phyloP scores from a whole-genome alignment of 176 grass and related monocot genomes.

The Typha latifolia region DNA sequence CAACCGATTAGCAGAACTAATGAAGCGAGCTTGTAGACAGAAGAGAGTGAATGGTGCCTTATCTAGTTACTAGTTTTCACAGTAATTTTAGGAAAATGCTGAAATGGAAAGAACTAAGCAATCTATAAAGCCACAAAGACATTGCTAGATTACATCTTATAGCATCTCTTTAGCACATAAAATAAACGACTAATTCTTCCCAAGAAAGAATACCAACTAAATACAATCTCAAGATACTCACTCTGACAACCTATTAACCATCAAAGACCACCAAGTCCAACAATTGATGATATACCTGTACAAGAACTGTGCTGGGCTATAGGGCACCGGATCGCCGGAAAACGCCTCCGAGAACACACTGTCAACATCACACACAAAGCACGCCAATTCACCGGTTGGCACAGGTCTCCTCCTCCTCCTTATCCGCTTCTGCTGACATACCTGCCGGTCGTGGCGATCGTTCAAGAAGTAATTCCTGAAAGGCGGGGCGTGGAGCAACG shows the following conservation, averaged over 20 bases:
- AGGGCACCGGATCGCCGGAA: constrained; percentile 14
- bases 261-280: neutral
- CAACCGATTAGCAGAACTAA: too few species aligned
- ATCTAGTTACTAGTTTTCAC: too few species aligned
- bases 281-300: constrained; percentile 11
- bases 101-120: neutral
- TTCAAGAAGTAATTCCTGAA: constrained; percentile 16
- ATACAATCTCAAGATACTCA: neutral
- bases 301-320: constrained; percentile 22
- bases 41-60: too few species aligned
- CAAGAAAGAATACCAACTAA: too few species aligned
- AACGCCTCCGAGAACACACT: constrained; percentile 14
- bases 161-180: neutral
- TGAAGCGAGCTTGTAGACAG: neutral
- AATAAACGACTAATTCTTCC: neutral
- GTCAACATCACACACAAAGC: constrained; percentile 17
- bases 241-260: neutral
- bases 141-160: constrained; percentile 3
- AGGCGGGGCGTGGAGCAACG: constrained; percentile 19
- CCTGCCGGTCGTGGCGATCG: constrained; percentile 8
- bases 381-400: neutral
- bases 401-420: constrained; percentile 7
- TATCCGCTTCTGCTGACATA: constrained; percentile 5
- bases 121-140: neutral
- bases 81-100: too few species aligned